A percentile compares a stretch with the other conserved stretches of the same genome.
Evolutionary conservation across 768 basidiomycete genomes (phyloP).

Genomic region (Dacryopinax primogenitus): DNA sequence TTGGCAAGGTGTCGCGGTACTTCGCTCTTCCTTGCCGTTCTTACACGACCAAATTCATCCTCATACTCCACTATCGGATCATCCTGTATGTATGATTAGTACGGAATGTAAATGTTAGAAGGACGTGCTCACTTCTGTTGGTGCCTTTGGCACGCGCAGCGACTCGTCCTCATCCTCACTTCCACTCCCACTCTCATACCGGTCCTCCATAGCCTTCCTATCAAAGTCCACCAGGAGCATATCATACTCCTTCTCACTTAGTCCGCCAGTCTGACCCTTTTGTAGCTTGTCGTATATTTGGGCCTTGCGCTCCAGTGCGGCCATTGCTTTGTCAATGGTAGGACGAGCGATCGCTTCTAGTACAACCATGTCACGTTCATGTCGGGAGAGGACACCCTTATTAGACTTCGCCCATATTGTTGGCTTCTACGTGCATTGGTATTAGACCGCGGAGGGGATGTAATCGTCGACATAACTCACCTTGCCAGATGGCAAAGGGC

Average conservation of each 20-base stretch:
- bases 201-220: constrained; percentile 28
- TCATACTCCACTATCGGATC: constrained; percentile 76
- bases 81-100: constrained; percentile 31
- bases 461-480: constrained; percentile 27
- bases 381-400: constrained; percentile 54
- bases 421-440: constrained; percentile 42
- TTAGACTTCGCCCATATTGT: constrained; percentile 66
- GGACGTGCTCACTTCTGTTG: constrained; percentile 29
- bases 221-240: constrained; percentile 60
- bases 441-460: background rate
- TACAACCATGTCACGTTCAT: constrained; percentile 48
- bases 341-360: constrained; percentile 55
- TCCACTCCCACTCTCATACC: constrained; percentile 31
- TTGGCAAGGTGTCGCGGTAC: constrained; percentile 54
- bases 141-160: constrained; percentile 42
- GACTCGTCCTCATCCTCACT: constrained; percentile 69
- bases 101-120: background rate
- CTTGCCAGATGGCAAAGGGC: constrained; percentile 43
- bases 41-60: constrained; percentile 73
- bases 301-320: constrained; percentile 61
- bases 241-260: constrained; percentile 63
- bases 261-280: constrained; percentile 64
- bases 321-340: constrained; percentile 58
- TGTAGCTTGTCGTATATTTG: constrained; percentile 66
- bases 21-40: constrained; percentile 58